phyloP scores from a whole-genome alignment of 176 grass and related monocot species.

The Olyra latifolia region DNA sequence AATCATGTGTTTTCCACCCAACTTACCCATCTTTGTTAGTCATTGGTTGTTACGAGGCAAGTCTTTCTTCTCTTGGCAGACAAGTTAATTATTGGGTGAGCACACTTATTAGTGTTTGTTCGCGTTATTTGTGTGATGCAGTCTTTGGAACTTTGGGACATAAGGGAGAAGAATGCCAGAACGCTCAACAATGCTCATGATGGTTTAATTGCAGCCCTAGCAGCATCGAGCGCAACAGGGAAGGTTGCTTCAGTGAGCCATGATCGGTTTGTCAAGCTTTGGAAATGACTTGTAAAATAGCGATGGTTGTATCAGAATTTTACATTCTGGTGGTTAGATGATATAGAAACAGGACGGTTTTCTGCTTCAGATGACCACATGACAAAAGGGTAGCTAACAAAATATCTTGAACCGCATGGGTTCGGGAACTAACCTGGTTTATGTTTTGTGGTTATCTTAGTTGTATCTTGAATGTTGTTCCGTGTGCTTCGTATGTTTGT shows the following conservation, averaged over 20 bases:
- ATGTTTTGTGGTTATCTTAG: conserved; percentile 38
- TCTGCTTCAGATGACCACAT: conserved; percentile 39
- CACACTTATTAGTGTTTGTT: background rate
- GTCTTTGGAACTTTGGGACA: conserved; percentile 97
- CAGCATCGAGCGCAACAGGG: conserved; percentile 73
- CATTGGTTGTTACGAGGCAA: conserved; percentile 93
- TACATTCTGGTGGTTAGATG: conserved; percentile 38
- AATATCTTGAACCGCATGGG: conserved; percentile 24
- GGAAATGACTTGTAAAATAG: conserved; percentile 69
- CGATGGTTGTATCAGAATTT: background rate
- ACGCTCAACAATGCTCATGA: conserved; percentile 70
- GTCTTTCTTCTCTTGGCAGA: conserved; percentile 9
- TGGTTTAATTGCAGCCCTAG: conserved; percentile 73
- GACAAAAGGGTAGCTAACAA: conserved; percentile 36
- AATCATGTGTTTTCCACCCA: conserved; percentile 95
- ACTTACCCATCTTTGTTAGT: conserved; percentile 65
- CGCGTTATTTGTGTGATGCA: conserved; percentile 40
- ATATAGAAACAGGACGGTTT: conserved; percentile 36
- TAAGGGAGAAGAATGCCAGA: conserved; percentile 76
- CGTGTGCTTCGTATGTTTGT: conserved; percentile 26
- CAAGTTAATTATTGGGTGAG: conserved; percentile 7
- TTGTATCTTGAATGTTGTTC: conserved; percentile 33
- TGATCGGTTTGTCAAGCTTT: conserved; percentile 85
- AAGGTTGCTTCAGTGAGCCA: conserved; percentile 90
- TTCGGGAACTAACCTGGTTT: conserved; percentile 44